Evolutionary conservation across 768 basidiomycete genomes (phyloP).

Genomic region (Scleroderma bovista): DNA sequence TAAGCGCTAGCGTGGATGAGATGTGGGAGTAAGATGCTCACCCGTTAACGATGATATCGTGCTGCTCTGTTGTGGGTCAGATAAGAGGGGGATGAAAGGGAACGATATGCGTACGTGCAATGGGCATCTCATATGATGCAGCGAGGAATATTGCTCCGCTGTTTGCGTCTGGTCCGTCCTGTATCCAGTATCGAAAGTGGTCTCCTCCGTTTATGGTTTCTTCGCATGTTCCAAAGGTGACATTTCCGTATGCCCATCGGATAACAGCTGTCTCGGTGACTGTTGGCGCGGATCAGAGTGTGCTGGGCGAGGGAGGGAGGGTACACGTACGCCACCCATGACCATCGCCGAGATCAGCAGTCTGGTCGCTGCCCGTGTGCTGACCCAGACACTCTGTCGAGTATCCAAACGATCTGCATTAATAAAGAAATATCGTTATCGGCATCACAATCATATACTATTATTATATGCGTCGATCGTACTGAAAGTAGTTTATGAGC

Average conservation of each 20-base stretch:
- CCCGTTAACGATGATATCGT: conserved; percentile 73
- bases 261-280: conserved; percentile 82
- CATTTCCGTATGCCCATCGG: conserved; percentile 79
- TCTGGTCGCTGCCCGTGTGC: conserved; percentile 61
- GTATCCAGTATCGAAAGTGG: conserved; percentile 86
- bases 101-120: conserved; percentile 38
- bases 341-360: conserved; percentile 80
- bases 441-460: neutral
- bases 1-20: neutral
- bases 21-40: conserved; percentile 29
- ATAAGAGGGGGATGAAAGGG: neutral
- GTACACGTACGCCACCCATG: conserved; percentile 53
- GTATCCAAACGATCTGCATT: conserved; percentile 56
- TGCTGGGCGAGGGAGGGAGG: neutral
- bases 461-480: conserved; percentile 23
- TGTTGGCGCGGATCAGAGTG: conserved; percentile 22
- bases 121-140: conserved; percentile 65
- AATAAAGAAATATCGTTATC: neutral
- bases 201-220: conserved; percentile 85
- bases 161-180: conserved; percentile 59
- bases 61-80: conserved; percentile 40
- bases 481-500: conserved; percentile 78
- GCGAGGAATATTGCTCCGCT: conserved; percentile 77
- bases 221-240: conserved; percentile 74
- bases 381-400: conserved; percentile 82